Percentiles rank a stretch among this genome's conserved stretches.
Evolutionary conservation across 768 basidiomycete species (phyloP).

Genomic region (Rhizopogon salebrosus): DNA sequence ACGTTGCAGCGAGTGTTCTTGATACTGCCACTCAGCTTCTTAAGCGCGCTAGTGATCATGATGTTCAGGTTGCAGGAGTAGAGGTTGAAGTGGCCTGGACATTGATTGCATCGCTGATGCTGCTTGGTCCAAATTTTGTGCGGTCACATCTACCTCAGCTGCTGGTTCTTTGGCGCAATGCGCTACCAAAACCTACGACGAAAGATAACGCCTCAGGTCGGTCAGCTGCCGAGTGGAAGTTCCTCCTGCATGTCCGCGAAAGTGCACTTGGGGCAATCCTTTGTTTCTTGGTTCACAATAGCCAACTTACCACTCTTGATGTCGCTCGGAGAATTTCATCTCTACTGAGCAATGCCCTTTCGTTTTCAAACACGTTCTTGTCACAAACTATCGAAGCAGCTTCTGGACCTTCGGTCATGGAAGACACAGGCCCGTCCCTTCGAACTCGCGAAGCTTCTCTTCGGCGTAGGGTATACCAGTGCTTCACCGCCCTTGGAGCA

Average conservation of each 20-base stretch:
- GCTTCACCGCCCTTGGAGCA: conserved; percentile 78
- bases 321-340: conserved; percentile 86
- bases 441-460: conserved; percentile 79
- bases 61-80: conserved; percentile 71
- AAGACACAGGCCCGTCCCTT: conserved; percentile 45
- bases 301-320: conserved; percentile 79
- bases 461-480: conserved; percentile 82
- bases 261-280: conserved; percentile 85
- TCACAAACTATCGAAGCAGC: conserved; percentile 66
- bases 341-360: conserved; percentile 83
- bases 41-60: conserved; percentile 88
- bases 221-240: conserved; percentile 79
- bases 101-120: conserved; percentile 83
- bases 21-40: conserved; percentile 88
- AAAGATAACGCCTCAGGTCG: conserved; percentile 73
- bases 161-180: conserved; percentile 95
- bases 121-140: conserved; percentile 90
- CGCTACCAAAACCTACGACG: conserved; percentile 88
- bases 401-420: conserved; percentile 33
- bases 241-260: conserved; percentile 87
- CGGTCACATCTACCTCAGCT: conserved; percentile 90
- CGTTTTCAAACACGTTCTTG: conserved; percentile 82
- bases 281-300: conserved; percentile 82
- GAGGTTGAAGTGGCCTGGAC: conserved; percentile 97
- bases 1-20: conserved; percentile 84